A percentile compares a stretch with the other conserved stretches of the same genome.
phyloP scores from a whole-genome alignment of 2,329 filamentous ascomycete species.

The Pestalotiopsis fici region DNA sequence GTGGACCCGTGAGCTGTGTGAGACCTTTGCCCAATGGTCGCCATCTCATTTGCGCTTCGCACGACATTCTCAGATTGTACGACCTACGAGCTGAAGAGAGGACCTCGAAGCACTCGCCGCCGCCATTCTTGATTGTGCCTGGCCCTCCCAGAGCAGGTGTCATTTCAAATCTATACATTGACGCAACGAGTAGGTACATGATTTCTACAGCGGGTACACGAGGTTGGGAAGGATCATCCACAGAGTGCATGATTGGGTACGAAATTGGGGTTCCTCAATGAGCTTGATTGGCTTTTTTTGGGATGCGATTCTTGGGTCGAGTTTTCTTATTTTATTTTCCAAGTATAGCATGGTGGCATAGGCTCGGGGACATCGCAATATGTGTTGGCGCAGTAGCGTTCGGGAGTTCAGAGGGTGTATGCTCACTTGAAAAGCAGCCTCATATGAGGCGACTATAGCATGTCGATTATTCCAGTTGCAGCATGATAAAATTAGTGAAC shows the following conservation, averaged over 20 bases:
- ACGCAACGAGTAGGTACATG: conserved; percentile 88
- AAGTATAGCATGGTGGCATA: background rate
- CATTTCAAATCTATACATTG: conserved; percentile 82
- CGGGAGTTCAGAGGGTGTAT: background rate
- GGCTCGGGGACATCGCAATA: background rate
- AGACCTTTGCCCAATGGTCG: conserved; percentile 89
- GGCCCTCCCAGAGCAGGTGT: conserved; percentile 83
- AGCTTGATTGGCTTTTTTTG: background rate
- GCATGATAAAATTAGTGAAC: background rate
- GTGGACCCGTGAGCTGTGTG: conserved; percentile 85
- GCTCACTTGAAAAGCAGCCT: background rate
- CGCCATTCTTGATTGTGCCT: conserved; percentile 95
- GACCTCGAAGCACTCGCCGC: conserved; percentile 70
- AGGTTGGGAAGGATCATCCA: conserved; percentile 90
- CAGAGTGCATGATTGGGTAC: conserved; percentile 91
- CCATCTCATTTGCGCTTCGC: conserved; percentile 89
- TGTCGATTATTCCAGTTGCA: background rate
- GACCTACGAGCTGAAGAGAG: conserved; percentile 71
- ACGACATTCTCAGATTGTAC: conserved; percentile 92
- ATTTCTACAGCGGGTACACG: conserved; percentile 88
- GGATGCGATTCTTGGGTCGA: too few species aligned
- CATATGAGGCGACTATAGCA: background rate
- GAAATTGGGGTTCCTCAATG: conserved; percentile 65
- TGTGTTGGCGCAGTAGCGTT: background rate
- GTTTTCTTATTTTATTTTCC: background rate